These are phyloP conservation scores for Trichopus zeylanicus DNA, from an alignment of 116 monocot genomes.

Conservation along the genomic window DNA sequence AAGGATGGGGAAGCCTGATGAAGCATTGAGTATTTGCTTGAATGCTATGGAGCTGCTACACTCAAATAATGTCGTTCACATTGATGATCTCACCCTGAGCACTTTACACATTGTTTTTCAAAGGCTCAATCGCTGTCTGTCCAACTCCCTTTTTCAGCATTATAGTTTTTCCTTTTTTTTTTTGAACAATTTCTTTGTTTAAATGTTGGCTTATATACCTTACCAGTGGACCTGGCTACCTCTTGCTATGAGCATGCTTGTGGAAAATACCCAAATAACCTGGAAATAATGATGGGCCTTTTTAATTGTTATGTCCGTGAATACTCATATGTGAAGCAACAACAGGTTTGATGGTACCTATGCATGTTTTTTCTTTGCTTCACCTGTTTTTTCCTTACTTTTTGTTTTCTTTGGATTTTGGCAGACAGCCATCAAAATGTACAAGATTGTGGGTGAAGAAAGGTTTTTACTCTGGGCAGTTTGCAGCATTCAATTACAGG, in stretches of 20 bases:
- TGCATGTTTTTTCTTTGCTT: background rate
- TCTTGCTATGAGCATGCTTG: conserved; percentile 95
- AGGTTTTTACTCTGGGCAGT: conserved; percentile 97
- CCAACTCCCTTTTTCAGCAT: background rate
- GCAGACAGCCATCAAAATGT: conserved; percentile 99
- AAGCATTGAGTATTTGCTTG: conserved; percentile 68
- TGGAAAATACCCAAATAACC: conserved; percentile 72
- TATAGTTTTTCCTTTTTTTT: conserved; percentile 8
- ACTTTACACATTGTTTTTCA: conserved; percentile 97
- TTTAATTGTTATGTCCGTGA: conserved; percentile 97
- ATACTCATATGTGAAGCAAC: conserved; percentile 92
- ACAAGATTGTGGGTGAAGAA: conserved; percentile 90
- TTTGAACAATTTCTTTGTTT: background rate
- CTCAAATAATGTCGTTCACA: conserved; percentile 43
- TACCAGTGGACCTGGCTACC: conserved; percentile 87
- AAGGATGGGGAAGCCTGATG: conserved; percentile 83
- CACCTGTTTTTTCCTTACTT: background rate
- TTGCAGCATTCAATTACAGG: conserved; percentile 97
- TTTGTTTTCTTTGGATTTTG: conserved; percentile 16
- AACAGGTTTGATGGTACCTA: conserved; percentile 53
- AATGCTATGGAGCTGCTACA: conserved; percentile 67
- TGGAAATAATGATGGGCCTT: conserved; percentile 91
- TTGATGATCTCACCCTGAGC: conserved; percentile 95
- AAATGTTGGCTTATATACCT: conserved; percentile 9
- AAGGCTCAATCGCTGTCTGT: conserved; percentile 68